These are phyloP conservation scores for Exsudoporus frostii DNA, from an alignment of 768 basidiomycete genomes.

Conservation along the genomic window DNA sequence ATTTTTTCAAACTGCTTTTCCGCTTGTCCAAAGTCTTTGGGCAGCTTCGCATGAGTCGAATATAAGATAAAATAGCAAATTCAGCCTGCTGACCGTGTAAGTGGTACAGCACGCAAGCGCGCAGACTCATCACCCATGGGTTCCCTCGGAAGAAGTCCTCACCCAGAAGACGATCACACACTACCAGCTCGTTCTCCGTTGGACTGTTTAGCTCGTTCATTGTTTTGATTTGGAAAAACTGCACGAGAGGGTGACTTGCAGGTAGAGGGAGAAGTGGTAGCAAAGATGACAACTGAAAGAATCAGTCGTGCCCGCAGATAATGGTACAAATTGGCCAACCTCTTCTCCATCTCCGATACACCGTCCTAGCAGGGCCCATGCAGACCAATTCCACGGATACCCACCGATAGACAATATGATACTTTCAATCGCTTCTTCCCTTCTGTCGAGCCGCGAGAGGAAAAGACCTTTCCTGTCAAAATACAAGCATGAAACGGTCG, in stretches of 20 bases:
- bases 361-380: slow-evolving; percentile 80
- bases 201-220: slow-evolving; percentile 88
- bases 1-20: slow-evolving; percentile 84
- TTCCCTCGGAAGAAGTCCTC: slow-evolving; percentile 76
- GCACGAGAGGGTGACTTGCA: slow-evolving; percentile 50
- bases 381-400: slow-evolving; percentile 93
- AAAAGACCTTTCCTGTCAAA: slow-evolving; percentile 73
- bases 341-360: slow-evolving; percentile 84
- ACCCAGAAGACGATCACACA: slow-evolving; percentile 75
- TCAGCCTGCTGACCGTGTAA: slow-evolving; percentile 63
- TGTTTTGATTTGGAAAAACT: slow-evolving; percentile 84
- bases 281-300: slow-evolving; percentile 41
- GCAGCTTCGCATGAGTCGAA: slow-evolving; percentile 4
- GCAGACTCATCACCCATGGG: slow-evolving; percentile 81
- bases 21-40: slow-evolving; percentile 81
- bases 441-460: slow-evolving; percentile 70
- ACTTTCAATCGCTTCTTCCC: slow-evolving; percentile 84
- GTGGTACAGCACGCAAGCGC: slow-evolving; percentile 86
- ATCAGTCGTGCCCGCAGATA: slow-evolving; percentile 7
- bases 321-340: slow-evolving; percentile 40
- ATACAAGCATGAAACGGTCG: not conserved
- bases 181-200: slow-evolving; percentile 76
- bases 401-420: slow-evolving; percentile 70
- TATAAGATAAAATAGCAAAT: not conserved
- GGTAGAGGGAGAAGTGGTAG: slow-evolving; percentile 47